A percentile compares a stretch with the other conserved stretches of the same genome.
These are phyloP conservation scores for Marchantia polymorpha DNA, from an alignment of 225 moss, liverwort and hornwort species.

Conservation along the genomic window DNA sequence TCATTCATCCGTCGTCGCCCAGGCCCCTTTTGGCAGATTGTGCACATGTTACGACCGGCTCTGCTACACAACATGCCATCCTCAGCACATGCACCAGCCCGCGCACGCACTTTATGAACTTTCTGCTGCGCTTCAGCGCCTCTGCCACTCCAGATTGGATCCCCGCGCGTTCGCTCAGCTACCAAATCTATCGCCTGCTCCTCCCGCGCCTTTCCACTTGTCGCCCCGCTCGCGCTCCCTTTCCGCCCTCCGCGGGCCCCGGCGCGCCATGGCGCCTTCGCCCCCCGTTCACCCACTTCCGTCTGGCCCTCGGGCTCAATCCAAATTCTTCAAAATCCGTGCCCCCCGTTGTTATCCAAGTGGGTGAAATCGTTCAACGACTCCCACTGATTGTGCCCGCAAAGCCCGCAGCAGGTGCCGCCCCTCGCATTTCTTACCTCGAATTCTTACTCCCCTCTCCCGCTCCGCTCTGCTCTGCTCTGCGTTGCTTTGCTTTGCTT, in stretches of 20 bases:
- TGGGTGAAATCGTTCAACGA: neutral
- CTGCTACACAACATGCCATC: conserved; percentile 5
- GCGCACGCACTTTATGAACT: neutral
- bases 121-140: neutral
- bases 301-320: neutral
- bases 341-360: neutral
- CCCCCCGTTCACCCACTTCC: neutral
- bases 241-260: neutral
- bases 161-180: conserved; percentile 3
- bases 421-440: no score
- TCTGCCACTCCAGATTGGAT: neutral
- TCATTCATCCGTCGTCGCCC: neutral
- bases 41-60: conserved; percentile 5
- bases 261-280: neutral
- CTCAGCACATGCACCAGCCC: neutral
- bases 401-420: neutral
- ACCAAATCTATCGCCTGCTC: neutral
- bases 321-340: neutral
- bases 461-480: no score
- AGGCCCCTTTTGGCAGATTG: neutral
- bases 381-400: neutral
- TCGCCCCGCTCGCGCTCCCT: neutral
- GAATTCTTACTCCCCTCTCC: no score
- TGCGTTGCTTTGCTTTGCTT: no score
- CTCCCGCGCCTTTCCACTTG: neutral